Evolutionary conservation across 495 filamentous ascomycete genomes (phyloP), one percentile per base, ranked within the genome.

Genomic region (Lophium mytilinum): DNA sequence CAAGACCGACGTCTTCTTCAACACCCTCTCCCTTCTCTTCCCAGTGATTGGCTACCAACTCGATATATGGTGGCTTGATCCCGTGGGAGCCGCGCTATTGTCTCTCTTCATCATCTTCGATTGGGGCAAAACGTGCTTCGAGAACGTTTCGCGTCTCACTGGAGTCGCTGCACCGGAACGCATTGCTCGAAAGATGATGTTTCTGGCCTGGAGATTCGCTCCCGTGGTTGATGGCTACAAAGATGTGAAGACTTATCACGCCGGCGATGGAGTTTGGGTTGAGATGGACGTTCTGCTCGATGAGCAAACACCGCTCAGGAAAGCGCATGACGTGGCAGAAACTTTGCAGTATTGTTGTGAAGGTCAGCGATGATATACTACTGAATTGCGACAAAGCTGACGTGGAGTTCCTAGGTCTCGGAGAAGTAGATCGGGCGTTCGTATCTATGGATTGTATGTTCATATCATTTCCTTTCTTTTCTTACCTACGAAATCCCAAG

Each of bases 1-100:
- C 68, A 73, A 78, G 61, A 78, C 76, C 0, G 75, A 78, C 57
- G 75, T 78, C 33, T 70, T 72, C 52, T 78, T 77, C 69, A 77
- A 78, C 65, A 74, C 72, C 0, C 67, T 73, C n/a, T 78, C 75
- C 21, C 68, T 78, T 15, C 62, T 73, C 15, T 78, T 78, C 52
- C 76, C 76, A 1, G 63, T 76, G 42, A 65, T 77, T 50, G 75
- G 76, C 51, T 52, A 63, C 43, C 56, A 68, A 41, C 56, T 68
- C 6, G 54, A 73, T 53, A 55, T 75, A 36, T 77, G 74, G 76
- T 77, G 75, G 76, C 68, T 78, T 12, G 76, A 78, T 61, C 73
- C 75, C 7, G 63, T 70, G 0, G 74, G 75, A 48, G 75, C 75
- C 3, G 65, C 68, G 7, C 55, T 77, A 12, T 68, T 78, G 17